Percentiles rank a stretch among this genome's conserved stretches.
These are phyloP conservation scores for Pholiota molesta DNA, from an alignment of 768 basidiomycete genomes.

Conservation along the genomic window DNA sequence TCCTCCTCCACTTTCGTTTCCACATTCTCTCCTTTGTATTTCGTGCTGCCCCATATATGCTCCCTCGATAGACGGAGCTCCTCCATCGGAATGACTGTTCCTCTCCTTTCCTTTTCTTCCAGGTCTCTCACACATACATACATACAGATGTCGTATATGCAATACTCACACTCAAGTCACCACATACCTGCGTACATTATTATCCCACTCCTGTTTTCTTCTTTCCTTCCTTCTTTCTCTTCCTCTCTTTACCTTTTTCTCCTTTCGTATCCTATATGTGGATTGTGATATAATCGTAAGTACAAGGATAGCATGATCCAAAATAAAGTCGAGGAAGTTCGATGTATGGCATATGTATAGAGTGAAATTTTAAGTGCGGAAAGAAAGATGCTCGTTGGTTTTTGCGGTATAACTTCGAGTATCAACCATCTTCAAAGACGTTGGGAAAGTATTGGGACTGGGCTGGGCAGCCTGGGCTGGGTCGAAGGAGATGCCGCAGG, in stretches of 20 bases:
- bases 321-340: constrained; percentile 83
- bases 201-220: not conserved
- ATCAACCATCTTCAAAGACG: no score
- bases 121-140: not conserved
- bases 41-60: not conserved
- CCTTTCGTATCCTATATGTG: constrained; percentile 1
- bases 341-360: constrained; percentile 59
- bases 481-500: no score
- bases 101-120: not conserved
- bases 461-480: no score
- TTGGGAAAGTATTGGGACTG: no score
- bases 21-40: not conserved
- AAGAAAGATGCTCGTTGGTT: no score
- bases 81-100: not conserved
- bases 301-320: constrained; percentile 25
- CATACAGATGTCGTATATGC: not conserved
- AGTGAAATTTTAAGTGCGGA: no score
- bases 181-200: not conserved
- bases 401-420: no score
- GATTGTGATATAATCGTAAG: constrained; percentile 1
- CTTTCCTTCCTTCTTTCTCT: not conserved
- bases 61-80: not conserved
- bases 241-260: not conserved
- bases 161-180: not conserved
- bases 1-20: not conserved